Base-by-base conservation (phyloP, 2,329 filamentous ascomycete genomes). In the Colletotrichum ledebouriae region DNA sequence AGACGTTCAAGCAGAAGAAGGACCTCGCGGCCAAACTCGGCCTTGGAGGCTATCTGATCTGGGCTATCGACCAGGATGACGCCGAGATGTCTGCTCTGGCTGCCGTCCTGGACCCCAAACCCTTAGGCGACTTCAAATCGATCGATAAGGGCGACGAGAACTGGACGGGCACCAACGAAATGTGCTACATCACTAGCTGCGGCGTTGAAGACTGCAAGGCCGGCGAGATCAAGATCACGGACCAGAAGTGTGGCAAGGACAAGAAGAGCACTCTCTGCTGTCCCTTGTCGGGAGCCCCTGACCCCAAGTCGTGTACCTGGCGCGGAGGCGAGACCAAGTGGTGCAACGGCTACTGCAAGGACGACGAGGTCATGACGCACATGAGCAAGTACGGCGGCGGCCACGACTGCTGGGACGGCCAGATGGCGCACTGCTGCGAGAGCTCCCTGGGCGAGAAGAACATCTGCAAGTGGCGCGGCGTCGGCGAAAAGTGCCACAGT, bases 301-400 rank as follows among this genome's bases (percentile, higher is more conserved):
- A 77, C 47, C 71, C 73, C 1, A 69, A 73, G 3, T 67, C 74
- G 12, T 80, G 78, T 50, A 69, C 59, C 37, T 81, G 76, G 78
- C 73, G 76, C 61, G 78, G 77, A 3, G 70, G 60, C 4, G 69
- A 65, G 37, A 67, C 69, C 7, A 25, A 2, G 11, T 71, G 41
- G n/a, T 78, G 76, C 72, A 78, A 78, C 52, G 74, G 77, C 37
- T 74, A 75, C 58, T 79, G 77, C 53, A 73, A 79, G 46, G 73
- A 74, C 49, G 75, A 73, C 50, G 76, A 80, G 70, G 76, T 79
- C 41, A 67, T 74, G 37, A 63, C 78, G 39, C 70, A 76, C 46
- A 72, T 71, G 22, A 76, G 73, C 59, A 70, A 70, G n/a, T 77
- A 73, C 60, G 74, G 75, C 49, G 72, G 73, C 61, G 74, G 73